Percentiles rank a stretch among this genome's conserved stretches.
Evolutionary conservation across 2,329 filamentous ascomycete species (phyloP).

Genomic region (Colletotrichum tropicicola): DNA sequence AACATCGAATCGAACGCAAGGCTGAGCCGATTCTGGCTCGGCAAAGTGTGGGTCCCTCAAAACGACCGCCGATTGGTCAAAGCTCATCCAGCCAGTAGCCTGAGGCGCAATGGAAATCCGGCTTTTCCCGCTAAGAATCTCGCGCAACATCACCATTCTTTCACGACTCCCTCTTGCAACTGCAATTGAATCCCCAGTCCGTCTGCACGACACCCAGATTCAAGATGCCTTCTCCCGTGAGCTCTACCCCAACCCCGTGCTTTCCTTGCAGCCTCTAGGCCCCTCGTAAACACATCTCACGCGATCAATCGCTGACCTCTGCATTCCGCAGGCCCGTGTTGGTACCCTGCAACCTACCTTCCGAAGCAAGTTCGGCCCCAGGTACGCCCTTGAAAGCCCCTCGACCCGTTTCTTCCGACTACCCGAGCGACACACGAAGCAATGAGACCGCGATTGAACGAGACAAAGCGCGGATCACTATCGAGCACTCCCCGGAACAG

Average conservation of each 20-base stretch:
- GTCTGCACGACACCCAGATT: conserved; percentile 39
- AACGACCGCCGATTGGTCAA: conserved; percentile 16
- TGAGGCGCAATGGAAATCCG: conserved; percentile 31
- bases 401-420: neutral
- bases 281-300: neutral
- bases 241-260: conserved; percentile 14
- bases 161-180: conserved; percentile 32
- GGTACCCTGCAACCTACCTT: conserved; percentile 22
- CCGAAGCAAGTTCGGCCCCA: conserved; percentile 68
- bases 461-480: neutral
- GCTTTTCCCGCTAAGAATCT: conserved; percentile 32
- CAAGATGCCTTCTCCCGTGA: conserved; percentile 53
- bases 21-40: conserved; percentile 20
- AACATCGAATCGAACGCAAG: conserved; percentile 5
- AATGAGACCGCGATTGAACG: neutral
- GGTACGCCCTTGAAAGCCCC: conserved; percentile 55
- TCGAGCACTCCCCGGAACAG: neutral
- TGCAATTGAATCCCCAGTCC: conserved; percentile 46
- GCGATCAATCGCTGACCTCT: neutral
- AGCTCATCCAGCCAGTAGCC: conserved; percentile 23
- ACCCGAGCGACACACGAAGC: neutral
- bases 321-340: neutral
- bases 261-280: no score
- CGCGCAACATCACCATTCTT: conserved; percentile 30
- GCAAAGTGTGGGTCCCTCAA: neutral